Conservation (phyloP, 163 green algal genomes). For the Scenedesmus sp. region DNA sequence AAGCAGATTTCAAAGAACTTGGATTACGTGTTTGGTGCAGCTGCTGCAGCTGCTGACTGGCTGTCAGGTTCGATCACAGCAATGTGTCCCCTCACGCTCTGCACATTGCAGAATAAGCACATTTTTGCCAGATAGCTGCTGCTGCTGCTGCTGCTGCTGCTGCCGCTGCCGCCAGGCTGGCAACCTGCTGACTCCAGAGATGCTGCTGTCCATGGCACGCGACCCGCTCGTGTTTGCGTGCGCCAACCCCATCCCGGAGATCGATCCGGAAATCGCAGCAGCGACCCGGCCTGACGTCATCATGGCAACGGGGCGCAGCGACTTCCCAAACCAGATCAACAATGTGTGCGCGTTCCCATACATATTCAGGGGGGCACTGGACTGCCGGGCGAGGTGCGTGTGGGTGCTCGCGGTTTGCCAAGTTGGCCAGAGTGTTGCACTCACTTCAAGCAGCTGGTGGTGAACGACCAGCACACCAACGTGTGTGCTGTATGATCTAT, state of each 20-base stretch:
- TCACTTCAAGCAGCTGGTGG: no score
- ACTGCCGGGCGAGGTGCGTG: constrained; percentile 57
- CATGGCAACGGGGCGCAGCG: constrained; percentile 63
- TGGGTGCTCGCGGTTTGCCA: no score
- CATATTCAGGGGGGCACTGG: constrained; percentile 63
- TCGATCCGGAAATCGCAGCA: constrained; percentile 50
- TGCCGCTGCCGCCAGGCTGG: neutral
- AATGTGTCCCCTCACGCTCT: neutral
- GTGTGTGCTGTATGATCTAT: no score
- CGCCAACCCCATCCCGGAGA: constrained; percentile 65
- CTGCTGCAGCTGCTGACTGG: no score
- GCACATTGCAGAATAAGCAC: neutral
- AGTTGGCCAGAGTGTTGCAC: no score
- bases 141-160: neutral
- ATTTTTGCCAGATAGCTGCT: neutral
- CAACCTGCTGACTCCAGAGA: constrained; percentile 55
- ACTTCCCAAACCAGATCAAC: constrained; percentile 71
- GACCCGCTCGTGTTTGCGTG: constrained; percentile 63
- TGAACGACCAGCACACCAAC: no score
- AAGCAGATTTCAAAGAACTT: no score
- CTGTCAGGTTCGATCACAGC: no score
- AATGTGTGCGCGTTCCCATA: constrained; percentile 66
- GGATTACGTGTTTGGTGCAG: no score
- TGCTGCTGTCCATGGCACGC: constrained; percentile 54
- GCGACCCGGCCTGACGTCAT: constrained; percentile 61